A percentile compares a stretch with the other conserved stretches of the same genome.
These are phyloP conservation scores for Podospora fimiseda DNA, from an alignment of 495 filamentous ascomycete species.

Conservation along the genomic window DNA sequence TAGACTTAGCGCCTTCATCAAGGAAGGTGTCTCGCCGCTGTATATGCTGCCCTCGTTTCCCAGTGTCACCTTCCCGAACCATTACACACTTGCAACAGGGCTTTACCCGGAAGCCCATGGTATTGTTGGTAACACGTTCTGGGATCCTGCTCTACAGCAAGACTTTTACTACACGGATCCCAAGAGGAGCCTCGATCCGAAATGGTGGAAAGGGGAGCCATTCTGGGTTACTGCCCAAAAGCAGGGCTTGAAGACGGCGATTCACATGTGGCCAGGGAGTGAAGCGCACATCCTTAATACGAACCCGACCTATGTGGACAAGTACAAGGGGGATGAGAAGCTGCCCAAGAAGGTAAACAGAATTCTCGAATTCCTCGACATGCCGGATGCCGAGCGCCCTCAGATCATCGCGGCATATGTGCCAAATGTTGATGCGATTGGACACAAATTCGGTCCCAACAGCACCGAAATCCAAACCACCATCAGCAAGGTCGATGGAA, in stretches of 20 bases:
- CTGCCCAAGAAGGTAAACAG: constrained; percentile 69
- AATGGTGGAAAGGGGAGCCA: constrained; percentile 94
- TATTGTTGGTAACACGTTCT: constrained; percentile 90
- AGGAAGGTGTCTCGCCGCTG: constrained; percentile 75
- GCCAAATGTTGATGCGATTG: constrained; percentile 79
- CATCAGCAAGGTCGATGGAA: constrained; percentile 67
- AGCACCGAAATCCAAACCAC: constrained; percentile 77
- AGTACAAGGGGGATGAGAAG: constrained; percentile 70
- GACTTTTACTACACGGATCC: constrained; percentile 86
- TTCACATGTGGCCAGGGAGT: constrained; percentile 98
- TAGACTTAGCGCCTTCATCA: constrained; percentile 69
- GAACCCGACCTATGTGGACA: constrained; percentile 72
- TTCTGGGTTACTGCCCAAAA: constrained; percentile 90
- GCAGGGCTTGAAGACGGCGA: constrained; percentile 63
- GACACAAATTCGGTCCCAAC: constrained; percentile 86
- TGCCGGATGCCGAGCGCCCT: constrained; percentile 69
- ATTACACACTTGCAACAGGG: constrained; percentile 90
- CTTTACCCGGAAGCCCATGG: constrained; percentile 91
- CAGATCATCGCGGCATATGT: constrained; percentile 94
- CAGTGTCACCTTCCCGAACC: constrained; percentile 96
- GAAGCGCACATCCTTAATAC: constrained; percentile 67
- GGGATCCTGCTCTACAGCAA: constrained; percentile 66
- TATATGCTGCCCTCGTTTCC: constrained; percentile 94
- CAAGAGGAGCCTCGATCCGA: constrained; percentile 60
- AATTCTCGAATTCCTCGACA: constrained; percentile 72